phyloP scores from a whole-genome alignment of 2,329 filamentous ascomycete genomes.

The Ambrosiella cleistominuta region DNA sequence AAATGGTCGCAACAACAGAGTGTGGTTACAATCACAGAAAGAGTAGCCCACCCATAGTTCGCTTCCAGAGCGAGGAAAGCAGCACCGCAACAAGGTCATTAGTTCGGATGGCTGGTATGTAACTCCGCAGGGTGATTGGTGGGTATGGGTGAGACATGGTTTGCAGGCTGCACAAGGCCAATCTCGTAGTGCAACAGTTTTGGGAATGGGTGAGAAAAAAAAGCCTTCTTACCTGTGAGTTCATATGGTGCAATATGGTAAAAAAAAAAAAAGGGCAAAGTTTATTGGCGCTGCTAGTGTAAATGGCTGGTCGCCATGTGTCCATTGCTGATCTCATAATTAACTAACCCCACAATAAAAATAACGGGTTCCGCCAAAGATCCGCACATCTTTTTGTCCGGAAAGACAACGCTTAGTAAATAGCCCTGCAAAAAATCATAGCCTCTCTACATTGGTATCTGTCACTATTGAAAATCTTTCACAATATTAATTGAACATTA shows the following conservation, averaged over 20 bases:
- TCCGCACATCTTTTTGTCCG: too few species aligned
- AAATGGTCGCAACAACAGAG: too few species aligned
- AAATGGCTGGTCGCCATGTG: not conserved
- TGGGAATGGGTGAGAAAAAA: not conserved
- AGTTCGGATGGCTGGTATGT: not conserved
- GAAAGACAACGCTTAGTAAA: too few species aligned
- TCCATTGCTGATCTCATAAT: not conserved
- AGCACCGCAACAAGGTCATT: not conserved
- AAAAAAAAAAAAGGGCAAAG: too few species aligned
- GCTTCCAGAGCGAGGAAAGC: not conserved
- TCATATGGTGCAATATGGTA: too few species aligned
- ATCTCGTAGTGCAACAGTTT: not conserved
- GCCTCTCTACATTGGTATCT: too few species aligned
- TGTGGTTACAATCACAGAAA: not conserved
- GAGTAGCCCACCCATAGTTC: too few species aligned
- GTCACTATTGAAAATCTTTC: too few species aligned
- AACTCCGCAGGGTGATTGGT: not conserved
- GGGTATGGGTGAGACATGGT: not conserved
- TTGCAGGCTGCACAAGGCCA: not conserved
- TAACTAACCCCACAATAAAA: not conserved
- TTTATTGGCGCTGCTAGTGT: not conserved
- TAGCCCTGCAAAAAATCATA: too few species aligned
- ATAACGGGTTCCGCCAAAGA: too few species aligned
- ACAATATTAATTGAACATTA: too few species aligned
- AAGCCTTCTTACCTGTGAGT: not conserved